Evolutionary conservation across 176 grass and related monocot genomes (phyloP), one percentile per base, ranked within the genome.

Genomic region (Lolium multiflorum): DNA sequence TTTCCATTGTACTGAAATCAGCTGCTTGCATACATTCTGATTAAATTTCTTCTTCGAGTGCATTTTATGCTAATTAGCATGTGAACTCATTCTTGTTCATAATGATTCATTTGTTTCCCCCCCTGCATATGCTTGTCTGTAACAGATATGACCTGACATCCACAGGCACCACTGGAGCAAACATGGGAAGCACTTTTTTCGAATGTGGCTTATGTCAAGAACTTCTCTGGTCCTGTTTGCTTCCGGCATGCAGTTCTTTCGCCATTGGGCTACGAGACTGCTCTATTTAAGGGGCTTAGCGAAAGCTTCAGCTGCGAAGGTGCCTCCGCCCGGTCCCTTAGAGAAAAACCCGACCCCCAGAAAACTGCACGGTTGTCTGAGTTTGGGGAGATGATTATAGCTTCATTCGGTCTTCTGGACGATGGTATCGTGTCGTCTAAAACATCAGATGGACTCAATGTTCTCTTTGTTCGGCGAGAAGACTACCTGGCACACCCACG

Each of bases 191-290:
- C 94, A 50, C 86, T 99, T 79, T 99, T 99, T 81, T 94, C 94
- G 46, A 91, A 80, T 70, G 63, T 96, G 77, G 84, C 88, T 76
- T 99, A 99, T 92, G 87, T 85, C 41, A 99, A 99, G 79, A 94
- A 93, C 85, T 99, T 99, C 76, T 88, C 90, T 52, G 89, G 90
- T 48, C 91, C 97, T 54, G 94, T 99, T 73, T 99, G 97, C 88
- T 99, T 99, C 77, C 89, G 90, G 24, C 97, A 90, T 87, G 90
- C 82, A 54, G 76, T 99, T 88, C 77, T 99, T 86, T 96, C 97
- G 80, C 97, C 97, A 21, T 84, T 99, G 84, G 97, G 97, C 54
- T 99, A 99, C 83, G 97, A 99, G 71, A 99, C 94, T 74, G 94
- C 90, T 84, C 52, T 99, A 22, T 99, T 99, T 82, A 99, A 93